Conservation (phyloP, 768 basidiomycete genomes). For the Lanmaoa pseudosensibilis region DNA sequence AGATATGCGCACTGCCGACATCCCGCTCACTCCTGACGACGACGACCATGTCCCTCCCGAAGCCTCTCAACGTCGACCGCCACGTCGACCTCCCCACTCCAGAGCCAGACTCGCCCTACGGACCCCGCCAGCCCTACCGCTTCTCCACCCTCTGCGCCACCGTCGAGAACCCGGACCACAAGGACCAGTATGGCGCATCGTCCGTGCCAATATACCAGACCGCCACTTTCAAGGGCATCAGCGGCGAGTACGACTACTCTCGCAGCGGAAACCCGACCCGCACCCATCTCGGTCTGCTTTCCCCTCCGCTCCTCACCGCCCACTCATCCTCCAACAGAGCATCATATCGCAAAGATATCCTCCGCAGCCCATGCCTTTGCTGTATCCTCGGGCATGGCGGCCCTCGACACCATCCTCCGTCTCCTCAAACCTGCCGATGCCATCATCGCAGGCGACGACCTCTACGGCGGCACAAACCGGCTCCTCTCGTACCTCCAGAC, state of each 20-base stretch:
- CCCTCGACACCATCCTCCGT: slow-evolving; percentile 91
- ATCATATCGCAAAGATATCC: slow-evolving; percentile 96
- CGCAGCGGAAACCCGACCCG: slow-evolving; percentile 96
- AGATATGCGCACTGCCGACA: not conserved
- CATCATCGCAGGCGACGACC: slow-evolving; percentile 93
- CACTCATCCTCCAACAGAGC: slow-evolving; percentile 54
- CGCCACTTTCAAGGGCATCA: slow-evolving; percentile 94
- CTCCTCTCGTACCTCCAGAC: slow-evolving; percentile 85
- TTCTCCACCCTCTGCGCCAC: slow-evolving; percentile 91
- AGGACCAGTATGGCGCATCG: slow-evolving; percentile 94
- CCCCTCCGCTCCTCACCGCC: not conserved
- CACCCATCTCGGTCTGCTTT: slow-evolving; percentile 79
- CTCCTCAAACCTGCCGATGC: slow-evolving; percentile 94
- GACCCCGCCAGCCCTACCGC: slow-evolving; percentile 72
- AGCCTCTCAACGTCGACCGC: slow-evolving; percentile 7
- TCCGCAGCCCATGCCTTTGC: slow-evolving; percentile 87
- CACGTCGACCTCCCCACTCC: slow-evolving; percentile 71
- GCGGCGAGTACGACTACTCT: slow-evolving; percentile 88
- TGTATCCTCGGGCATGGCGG: slow-evolving; percentile 98
- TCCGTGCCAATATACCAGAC: slow-evolving; percentile 98
- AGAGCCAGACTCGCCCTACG: slow-evolving; percentile 73
- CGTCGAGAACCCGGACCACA: slow-evolving; percentile 86
- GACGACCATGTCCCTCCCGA: slow-evolving; percentile 10
- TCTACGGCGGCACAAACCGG: slow-evolving; percentile 97
- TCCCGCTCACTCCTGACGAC: not conserved